Conservation (phyloP, 2,329 filamentous ascomycete species). For the Stemphylium beticola region DNA sequence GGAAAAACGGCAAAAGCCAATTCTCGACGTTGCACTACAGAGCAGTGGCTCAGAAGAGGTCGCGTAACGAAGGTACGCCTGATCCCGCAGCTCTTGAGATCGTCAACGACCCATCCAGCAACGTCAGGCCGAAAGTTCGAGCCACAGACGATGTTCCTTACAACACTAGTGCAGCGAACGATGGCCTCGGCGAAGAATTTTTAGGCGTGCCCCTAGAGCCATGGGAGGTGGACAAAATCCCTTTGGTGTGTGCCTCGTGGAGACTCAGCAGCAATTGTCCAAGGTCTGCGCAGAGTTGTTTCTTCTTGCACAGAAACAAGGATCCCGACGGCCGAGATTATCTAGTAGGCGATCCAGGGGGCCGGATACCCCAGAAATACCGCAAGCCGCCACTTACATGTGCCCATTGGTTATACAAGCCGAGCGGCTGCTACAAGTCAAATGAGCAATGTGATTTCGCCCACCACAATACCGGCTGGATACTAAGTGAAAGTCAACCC, state of each 20-base stretch:
- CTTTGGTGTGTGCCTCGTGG: slow-evolving; percentile 39
- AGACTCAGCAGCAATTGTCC: slow-evolving; percentile 30
- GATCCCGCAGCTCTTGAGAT: slow-evolving; percentile 33
- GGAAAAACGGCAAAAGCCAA: slow-evolving; percentile 19
- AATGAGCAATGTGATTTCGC: slow-evolving; percentile 34
- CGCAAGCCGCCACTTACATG: slow-evolving; percentile 38
- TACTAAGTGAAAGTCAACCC: neutral
- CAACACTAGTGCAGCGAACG: slow-evolving; percentile 30
- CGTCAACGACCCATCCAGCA: slow-evolving; percentile 24
- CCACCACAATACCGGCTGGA: slow-evolving; percentile 40
- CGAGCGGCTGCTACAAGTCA: slow-evolving; percentile 24
- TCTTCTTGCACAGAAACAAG: slow-evolving; percentile 36
- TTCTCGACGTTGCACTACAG: slow-evolving; percentile 28
- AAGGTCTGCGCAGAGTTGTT: slow-evolving; percentile 24
- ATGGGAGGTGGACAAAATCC: slow-evolving; percentile 38
- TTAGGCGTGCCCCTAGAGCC: slow-evolving; percentile 17
- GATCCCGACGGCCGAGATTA: slow-evolving; percentile 25
- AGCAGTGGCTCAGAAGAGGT: slow-evolving; percentile 27
- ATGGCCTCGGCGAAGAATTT: slow-evolving; percentile 20
- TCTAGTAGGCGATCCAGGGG: slow-evolving; percentile 20
- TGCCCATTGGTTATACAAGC: slow-evolving; percentile 28
- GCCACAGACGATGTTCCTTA: slow-evolving; percentile 26
- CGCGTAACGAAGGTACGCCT: slow-evolving; percentile 32
- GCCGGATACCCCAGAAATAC: slow-evolving; percentile 35
- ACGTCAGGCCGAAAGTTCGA: slow-evolving; percentile 1